Evolutionary conservation across 208 protist genomes (phyloP).

Genomic region (Phytomonas francai): DNA sequence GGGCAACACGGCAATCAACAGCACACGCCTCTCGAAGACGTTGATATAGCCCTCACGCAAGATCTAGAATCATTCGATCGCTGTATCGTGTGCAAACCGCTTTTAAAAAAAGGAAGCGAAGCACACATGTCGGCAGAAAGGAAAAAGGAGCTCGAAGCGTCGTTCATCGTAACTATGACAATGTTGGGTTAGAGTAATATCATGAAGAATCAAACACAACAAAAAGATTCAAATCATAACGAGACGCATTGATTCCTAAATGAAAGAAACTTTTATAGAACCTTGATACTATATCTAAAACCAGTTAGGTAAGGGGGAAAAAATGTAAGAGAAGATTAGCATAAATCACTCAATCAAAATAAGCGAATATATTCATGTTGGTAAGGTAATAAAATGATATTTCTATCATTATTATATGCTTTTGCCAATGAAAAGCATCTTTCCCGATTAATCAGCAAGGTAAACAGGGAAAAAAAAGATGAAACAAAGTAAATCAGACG

Average conservation of each 20-base stretch:
- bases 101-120: not conserved
- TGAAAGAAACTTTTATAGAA: not conserved
- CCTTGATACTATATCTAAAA: not conserved
- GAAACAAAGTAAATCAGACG: constrained; percentile 4
- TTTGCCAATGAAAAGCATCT: not conserved
- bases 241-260: not conserved
- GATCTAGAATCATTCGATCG: not conserved
- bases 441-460: constrained; percentile 6
- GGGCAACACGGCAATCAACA: not conserved
- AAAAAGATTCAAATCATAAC: constrained; percentile 19
- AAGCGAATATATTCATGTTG: not conserved
- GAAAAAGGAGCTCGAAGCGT: not conserved
- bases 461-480: constrained; percentile 6
- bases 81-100: not conserved
- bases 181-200: constrained; percentile 6
- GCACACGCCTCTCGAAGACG: not conserved
- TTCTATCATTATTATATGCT: not conserved
- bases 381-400: not conserved
- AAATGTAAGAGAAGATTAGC: not conserved
- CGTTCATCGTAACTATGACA: constrained; percentile 43
- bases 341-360: not conserved
- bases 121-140: not conserved
- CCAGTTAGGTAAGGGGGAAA: not conserved
- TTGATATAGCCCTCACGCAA: not conserved
- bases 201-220: constrained; percentile 9